Conservation (phyloP, 805 yeast genomes). For the Wickerhamiella sergipiensis region DNA sequence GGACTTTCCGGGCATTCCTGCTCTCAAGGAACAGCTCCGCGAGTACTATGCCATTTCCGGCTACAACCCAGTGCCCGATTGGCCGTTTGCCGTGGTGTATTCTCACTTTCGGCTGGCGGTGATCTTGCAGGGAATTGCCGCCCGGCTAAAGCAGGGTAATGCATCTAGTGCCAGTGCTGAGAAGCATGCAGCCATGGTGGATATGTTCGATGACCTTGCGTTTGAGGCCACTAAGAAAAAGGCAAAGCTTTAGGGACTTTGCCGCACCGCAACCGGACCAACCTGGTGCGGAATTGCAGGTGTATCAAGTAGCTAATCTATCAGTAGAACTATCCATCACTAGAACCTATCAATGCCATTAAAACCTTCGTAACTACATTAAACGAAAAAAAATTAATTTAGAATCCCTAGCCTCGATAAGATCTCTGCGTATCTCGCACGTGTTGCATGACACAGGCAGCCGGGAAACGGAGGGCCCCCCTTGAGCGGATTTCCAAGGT, state of each 20-base stretch:
- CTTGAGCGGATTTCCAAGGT: neutral
- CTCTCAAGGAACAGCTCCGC: slow-evolving; percentile 12
- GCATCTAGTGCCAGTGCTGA: slow-evolving; percentile 42
- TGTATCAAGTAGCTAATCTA: too few relatives aligned
- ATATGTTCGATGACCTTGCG: slow-evolving; percentile 23
- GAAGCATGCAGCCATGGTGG: slow-evolving; percentile 25
- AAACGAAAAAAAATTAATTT: too few relatives aligned
- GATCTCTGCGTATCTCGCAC: neutral
- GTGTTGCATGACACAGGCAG: neutral
- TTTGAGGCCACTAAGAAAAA: slow-evolving; percentile 9
- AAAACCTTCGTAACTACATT: too few relatives aligned
- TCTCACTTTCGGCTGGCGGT: slow-evolving; percentile 43
- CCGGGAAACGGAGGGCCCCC: neutral
- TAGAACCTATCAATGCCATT: too few relatives aligned
- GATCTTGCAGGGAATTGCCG: slow-evolving; percentile 49
- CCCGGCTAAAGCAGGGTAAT: slow-evolving; percentile 37
- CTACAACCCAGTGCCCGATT: slow-evolving; percentile 33
- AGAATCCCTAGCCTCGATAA: neutral
- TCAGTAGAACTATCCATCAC: too few relatives aligned
- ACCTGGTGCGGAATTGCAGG: too few relatives aligned
- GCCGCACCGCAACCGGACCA: too few relatives aligned
- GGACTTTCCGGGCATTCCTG: slow-evolving; percentile 15
- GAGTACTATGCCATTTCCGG: slow-evolving; percentile 23
- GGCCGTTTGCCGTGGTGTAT: slow-evolving; percentile 43
- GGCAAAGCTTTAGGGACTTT: slow-evolving; percentile 1